Conservation (phyloP, 1,139 yeast species). For the Taphrina wiesneri region DNA sequence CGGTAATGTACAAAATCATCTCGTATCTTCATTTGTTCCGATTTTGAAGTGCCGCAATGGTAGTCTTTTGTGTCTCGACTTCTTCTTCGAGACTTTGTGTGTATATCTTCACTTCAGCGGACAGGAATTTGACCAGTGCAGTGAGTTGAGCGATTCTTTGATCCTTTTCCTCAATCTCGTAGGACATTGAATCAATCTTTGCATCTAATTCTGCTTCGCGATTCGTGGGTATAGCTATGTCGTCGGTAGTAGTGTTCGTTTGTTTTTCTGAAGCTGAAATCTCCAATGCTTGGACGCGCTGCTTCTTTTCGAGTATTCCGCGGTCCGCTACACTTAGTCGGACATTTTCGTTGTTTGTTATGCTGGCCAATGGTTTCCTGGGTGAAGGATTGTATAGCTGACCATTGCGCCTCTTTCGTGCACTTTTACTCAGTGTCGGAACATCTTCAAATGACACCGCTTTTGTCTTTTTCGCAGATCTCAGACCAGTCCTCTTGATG, state of each 20-base stretch:
- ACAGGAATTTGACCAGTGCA: slow-evolving; percentile 5
- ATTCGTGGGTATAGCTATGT: not conserved
- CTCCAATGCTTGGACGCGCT: too few species aligned
- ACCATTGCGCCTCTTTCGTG: not conserved
- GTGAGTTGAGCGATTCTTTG: slow-evolving; percentile 7
- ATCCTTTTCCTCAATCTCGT: slow-evolving; percentile 9
- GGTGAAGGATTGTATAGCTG: not conserved
- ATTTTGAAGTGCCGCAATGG: not conserved
- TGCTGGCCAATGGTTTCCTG: slow-evolving; percentile 7
- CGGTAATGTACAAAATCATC: not conserved
- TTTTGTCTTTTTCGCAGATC: slow-evolving; percentile 8
- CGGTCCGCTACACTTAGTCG: not conserved
- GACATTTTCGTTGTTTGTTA: slow-evolving; percentile 11
- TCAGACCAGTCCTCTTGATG: slow-evolving; percentile 1
- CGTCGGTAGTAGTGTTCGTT: not conserved
- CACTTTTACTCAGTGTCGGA: not conserved
- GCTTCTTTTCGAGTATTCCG: not conserved
- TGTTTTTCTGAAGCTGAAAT: not conserved
- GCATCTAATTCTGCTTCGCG: not conserved
- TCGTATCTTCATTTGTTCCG: not conserved
- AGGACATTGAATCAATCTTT: not conserved
- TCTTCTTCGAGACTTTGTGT: slow-evolving; percentile 23
- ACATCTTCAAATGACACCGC: slow-evolving; percentile 16
- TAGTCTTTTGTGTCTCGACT: slow-evolving; percentile 2
- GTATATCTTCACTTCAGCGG: slow-evolving; percentile 24